Evolutionary conservation across 768 basidiomycete species (phyloP), one percentile per base, ranked within the genome.

Genomic region (Russula abietina): DNA sequence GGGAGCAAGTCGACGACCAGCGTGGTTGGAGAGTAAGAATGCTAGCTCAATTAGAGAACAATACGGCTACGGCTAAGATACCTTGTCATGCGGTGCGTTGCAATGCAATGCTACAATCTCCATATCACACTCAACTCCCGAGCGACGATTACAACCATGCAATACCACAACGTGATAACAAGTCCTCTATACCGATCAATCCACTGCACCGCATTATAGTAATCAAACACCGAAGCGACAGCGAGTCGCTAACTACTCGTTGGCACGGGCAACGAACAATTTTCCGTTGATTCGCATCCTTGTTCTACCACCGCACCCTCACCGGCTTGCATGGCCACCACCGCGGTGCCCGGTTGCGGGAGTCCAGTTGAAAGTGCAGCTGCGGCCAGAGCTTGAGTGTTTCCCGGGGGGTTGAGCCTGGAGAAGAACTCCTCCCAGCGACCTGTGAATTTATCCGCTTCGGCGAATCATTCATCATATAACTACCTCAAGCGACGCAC

Each of bases 401-500:
- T 53, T 22, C 62, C 57, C 6, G 52, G 46, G 1, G 30, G 54
- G 28, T 39, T 57, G 16, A 68, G 62, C 53, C 88, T 80, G 41
- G 86, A 76, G 72, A 92, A 91, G 75, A 89, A 91, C 36, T 78
- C 83, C 56, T 91, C 89, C 89, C 89, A 91, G 77, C 90, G 88
- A 49, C 83, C 89, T 91, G 70, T 50, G 65, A 38, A 26, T 41
- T 62, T 57, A 38, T 9, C 57, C 32, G 30, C n/a, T 33, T 46
- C n/a, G 45, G 24, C 41, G 8, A 53, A 61, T 26, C 49, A n/a
- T 24, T 55, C 65, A 66, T 53, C 39, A 24, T 57, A 30, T 46
- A 55, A 56, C 48, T 64, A 48, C 26, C 24, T 52, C 19, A 60
- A 16, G 59, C 8, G 6, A 78, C 80, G 67, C 69, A 90, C 89